These are phyloP conservation scores for Fagopyrum homotropicum DNA, from an alignment of 148 eudicot species.

Conservation along the genomic window DNA sequence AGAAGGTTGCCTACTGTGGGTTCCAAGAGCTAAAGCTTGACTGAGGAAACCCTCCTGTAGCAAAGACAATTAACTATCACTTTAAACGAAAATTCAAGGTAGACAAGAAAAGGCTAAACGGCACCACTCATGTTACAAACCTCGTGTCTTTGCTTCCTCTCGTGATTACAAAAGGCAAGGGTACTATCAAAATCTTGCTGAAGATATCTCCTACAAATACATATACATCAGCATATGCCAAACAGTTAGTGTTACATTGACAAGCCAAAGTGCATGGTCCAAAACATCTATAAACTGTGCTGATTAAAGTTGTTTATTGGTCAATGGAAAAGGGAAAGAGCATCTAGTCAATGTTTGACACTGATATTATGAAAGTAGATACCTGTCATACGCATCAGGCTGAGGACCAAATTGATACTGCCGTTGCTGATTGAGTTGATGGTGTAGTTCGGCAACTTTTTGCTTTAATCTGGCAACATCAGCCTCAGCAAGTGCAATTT, in stretches of 20 bases:
- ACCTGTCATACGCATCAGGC: conserved; percentile 61
- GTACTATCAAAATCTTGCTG: conserved; percentile 92
- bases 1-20: conserved; percentile 44
- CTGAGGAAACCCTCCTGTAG: conserved; percentile 55
- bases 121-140: conserved; percentile 25
- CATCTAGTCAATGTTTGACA: conserved; percentile 35
- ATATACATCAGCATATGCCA: not conserved
- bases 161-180: conserved; percentile 80
- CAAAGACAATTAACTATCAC: not conserved
- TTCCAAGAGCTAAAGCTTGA: conserved; percentile 43
- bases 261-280: not conserved
- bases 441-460: conserved; percentile 93
- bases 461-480: conserved; percentile 96
- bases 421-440: conserved; percentile 94
- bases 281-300: not conserved
- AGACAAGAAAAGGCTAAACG: not conserved
- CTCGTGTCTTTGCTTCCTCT: conserved; percentile 89
- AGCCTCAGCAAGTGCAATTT: conserved; percentile 99
- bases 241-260: not conserved
- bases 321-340: not conserved
- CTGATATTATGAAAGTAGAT: conserved; percentile 32
- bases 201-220: conserved; percentile 55
- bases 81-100: not conserved
- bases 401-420: conserved; percentile 80
- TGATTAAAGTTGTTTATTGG: not conserved